Evolutionary conservation across 1,284 basidiomycete species (phyloP).

Genomic region (Puccinia hordei): DNA sequence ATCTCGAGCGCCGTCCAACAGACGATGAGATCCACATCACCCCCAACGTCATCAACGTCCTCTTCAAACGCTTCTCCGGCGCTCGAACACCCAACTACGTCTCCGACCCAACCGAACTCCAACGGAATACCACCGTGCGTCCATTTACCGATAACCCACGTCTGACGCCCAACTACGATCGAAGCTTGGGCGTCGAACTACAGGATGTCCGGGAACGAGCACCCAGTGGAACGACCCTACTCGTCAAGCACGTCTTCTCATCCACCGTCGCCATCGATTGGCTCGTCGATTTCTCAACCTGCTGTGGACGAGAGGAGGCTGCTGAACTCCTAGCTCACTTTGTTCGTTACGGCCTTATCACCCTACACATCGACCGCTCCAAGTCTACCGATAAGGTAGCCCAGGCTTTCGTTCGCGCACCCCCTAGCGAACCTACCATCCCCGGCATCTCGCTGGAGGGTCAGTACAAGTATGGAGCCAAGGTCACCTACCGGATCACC

Average conservation of each 20-base stretch:
- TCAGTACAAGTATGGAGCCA: conserved; percentile 91
- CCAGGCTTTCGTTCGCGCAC: conserved; percentile 32
- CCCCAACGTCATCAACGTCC: conserved; percentile 85
- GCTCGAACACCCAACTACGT: conserved; percentile 73
- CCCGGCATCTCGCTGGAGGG: conserved; percentile 61
- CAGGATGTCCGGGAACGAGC: conserved; percentile 69
- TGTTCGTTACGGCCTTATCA: conserved; percentile 88
- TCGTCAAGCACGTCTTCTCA: conserved; percentile 77
- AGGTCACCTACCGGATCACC: conserved; percentile 89
- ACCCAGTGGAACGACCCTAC: conserved; percentile 46
- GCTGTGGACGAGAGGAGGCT: conserved; percentile 92
- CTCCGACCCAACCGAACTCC: conserved; percentile 53
- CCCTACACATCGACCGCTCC: conserved; percentile 67
- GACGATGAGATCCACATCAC: conserved; percentile 99
- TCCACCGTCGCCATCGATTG: conserved; percentile 88
- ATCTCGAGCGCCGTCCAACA: conserved; percentile 84
- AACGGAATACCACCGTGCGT: conserved; percentile 50
- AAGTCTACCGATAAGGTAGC: conserved; percentile 51
- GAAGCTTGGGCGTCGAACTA: conserved; percentile 62
- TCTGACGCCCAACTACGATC: conserved; percentile 60
- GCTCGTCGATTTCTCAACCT: conserved; percentile 96
- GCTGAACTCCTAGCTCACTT: conserved; percentile 97
- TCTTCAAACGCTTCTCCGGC: conserved; percentile 92
- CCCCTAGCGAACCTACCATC: conserved; percentile 10
- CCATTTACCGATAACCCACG: conserved; percentile 58